Base-by-base conservation (phyloP, 108 stramenopile species). In the Conticribra weissflogii region DNA sequence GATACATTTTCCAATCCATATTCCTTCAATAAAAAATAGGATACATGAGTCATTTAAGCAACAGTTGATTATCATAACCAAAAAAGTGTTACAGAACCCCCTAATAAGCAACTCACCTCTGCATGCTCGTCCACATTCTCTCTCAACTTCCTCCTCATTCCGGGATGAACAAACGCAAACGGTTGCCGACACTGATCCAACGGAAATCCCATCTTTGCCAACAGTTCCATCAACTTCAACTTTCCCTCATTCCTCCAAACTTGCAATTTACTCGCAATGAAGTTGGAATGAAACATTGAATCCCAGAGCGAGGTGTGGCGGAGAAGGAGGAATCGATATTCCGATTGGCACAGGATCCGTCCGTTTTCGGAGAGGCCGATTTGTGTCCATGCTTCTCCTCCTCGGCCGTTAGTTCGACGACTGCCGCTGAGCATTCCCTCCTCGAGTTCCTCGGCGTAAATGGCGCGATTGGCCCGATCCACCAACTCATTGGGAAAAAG, bases 171-270 rank as follows among this genome's bases (percentile, higher is more conserved):
- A 68, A 92, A 91, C 2, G 83, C 83, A 81, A 78, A 95, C 19
- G 90, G 89, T 60, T 95, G 94, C 34, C 81, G 72, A 72, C 91
- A 92, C 63, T 86, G 81, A 24, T 86, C 81, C 45, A 95, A 56
- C 0, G 94, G 90, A 71, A 81, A 88, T 19, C 94, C 94, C 94
- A 95, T 91, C 63, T 86, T 91, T n/a, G 94, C 94, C 66, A 95
- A 60, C 75, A 92, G 55, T 64, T 95, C 91, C 75, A 86, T 85
- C 50, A 91, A 61, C 48, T 71, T 62, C 44, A 79, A 78, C 69
- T 76, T 76, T 23, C 94, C 94, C 24, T 65, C 59, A 24, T 74
- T 66, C 32, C 74, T 90, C 75, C 83, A 89, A 18, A 92, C 58
- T 69, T 88, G 85, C 65, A 92, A 33, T 56, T 80, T 86, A 18